Conservation (phyloP, 495 filamentous ascomycete genomes). For the Sporormia fimetaria region DNA sequence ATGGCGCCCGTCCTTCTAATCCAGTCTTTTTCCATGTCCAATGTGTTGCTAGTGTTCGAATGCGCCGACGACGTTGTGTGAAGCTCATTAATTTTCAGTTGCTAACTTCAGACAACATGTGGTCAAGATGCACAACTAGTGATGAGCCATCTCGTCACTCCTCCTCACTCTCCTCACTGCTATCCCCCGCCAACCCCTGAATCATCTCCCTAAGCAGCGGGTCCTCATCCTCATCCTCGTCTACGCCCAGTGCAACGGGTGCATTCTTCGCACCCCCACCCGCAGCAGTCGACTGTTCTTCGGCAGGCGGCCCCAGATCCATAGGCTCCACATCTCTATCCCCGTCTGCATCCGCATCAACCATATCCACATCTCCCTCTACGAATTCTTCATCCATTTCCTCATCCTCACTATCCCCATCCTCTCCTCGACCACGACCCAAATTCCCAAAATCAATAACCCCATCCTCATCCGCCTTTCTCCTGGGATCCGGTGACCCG, state of each 20-base stretch:
- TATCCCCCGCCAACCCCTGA: conserved; percentile 18
- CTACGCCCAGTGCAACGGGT: conserved; percentile 6
- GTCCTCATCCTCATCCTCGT: conserved; percentile 21
- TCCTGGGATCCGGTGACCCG: conserved; percentile 9
- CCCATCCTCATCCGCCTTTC: conserved; percentile 9
- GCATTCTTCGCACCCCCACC: conserved; percentile 6
- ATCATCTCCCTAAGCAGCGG: conserved; percentile 23
- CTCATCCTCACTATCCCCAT: conserved; percentile 10
- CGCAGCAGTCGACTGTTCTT: neutral
- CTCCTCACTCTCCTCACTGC: conserved; percentile 25
- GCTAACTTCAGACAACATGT: too few species aligned
- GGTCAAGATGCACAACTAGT: too few species aligned
- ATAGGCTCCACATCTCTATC: conserved; percentile 19
- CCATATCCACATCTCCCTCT: too few species aligned
- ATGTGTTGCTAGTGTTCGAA: neutral
- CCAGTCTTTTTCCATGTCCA: neutral
- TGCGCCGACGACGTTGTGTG: too few species aligned
- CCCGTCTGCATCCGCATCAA: conserved; percentile 13
- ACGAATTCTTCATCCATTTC: conserved; percentile 15
- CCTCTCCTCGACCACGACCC: conserved; percentile 7
- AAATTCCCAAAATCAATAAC: conserved; percentile 22
- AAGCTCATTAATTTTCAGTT: too few species aligned
- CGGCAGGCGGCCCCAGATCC: conserved; percentile 23
- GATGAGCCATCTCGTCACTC: conserved; percentile 10
- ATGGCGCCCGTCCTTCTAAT: conserved; percentile 36